phyloP scores from a whole-genome alignment of 208 protist species.

The Leishmania guyanensis region DNA sequence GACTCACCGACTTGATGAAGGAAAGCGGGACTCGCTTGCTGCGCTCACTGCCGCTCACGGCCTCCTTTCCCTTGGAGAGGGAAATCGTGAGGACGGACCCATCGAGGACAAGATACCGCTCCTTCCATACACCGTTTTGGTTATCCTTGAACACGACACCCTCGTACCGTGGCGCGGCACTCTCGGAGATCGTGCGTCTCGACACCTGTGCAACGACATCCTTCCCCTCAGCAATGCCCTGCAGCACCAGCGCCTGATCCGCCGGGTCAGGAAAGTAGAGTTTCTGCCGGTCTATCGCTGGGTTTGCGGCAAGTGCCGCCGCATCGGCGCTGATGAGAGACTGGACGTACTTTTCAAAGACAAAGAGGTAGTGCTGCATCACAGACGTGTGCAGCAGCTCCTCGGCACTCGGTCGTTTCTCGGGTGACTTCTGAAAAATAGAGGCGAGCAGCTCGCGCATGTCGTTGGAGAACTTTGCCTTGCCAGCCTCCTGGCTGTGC shows the following conservation, averaged over 20 bases:
- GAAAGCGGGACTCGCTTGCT: slow-evolving; percentile 72
- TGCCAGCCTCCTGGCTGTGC: slow-evolving; percentile 1
- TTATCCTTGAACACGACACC: slow-evolving; percentile 84
- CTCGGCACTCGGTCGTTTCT: slow-evolving; percentile 67
- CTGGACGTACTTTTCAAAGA: slow-evolving; percentile 77
- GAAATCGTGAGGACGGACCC: slow-evolving; percentile 79
- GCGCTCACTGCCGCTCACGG: slow-evolving; percentile 54
- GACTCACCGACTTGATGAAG: slow-evolving; percentile 67
- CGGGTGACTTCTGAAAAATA: slow-evolving; percentile 68
- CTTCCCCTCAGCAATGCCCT: slow-evolving; percentile 71
- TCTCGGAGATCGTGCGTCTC: slow-evolving; percentile 47
- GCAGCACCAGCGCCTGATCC: slow-evolving; percentile 47
- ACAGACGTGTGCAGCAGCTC: slow-evolving; percentile 74
- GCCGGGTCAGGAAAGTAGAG: slow-evolving; percentile 52
- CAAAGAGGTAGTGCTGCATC: slow-evolving; percentile 80
- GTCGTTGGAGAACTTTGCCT: slow-evolving; percentile 51
- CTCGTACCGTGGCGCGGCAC: slow-evolving; percentile 50
- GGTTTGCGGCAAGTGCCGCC: slow-evolving; percentile 34
- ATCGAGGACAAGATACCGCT: slow-evolving; percentile 67
- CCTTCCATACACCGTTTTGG: slow-evolving; percentile 80
- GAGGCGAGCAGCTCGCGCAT: slow-evolving; percentile 75
- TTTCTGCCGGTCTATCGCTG: slow-evolving; percentile 31
- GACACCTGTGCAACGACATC: slow-evolving; percentile 44
- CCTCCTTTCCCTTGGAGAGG: slow-evolving; percentile 60
- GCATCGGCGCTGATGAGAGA: slow-evolving; percentile 48